Percentiles rank a stretch among this genome's conserved stretches.
phyloP scores from a whole-genome alignment of 257 asterid genomes.

The Eucommia ulmoides region DNA sequence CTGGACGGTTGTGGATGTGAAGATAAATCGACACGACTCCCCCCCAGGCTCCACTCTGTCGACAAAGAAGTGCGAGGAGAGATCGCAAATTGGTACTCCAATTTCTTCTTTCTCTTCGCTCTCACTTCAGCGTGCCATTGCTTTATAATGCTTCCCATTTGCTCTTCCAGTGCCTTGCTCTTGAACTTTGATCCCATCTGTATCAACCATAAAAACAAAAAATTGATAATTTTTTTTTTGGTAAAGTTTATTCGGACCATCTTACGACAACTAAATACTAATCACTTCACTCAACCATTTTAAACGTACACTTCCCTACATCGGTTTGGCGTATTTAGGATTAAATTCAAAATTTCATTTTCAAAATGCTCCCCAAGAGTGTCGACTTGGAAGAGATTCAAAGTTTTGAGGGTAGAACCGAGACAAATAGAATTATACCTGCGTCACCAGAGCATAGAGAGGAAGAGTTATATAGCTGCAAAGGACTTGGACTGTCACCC shows the following conservation, averaged over 20 bases:
- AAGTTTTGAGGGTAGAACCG: no score
- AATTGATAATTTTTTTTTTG: no score
- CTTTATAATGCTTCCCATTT: background rate
- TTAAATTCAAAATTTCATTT: background rate
- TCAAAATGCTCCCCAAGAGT: background rate
- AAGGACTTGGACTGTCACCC: conserved; percentile 23
- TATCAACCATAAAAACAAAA: background rate
- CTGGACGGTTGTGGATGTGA: background rate
- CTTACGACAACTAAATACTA: background rate
- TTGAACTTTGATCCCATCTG: background rate
- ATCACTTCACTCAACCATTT: background rate
- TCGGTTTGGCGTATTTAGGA: no score
- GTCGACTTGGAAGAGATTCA: no score
- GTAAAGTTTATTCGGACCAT: background rate
- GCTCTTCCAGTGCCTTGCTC: background rate
- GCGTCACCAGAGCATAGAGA: conserved; percentile 26
- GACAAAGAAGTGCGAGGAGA: background rate
- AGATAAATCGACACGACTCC: background rate
- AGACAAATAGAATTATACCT: conserved; percentile 9
- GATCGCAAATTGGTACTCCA: background rate
- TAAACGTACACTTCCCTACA: no score
- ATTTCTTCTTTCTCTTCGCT: background rate
- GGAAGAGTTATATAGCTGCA: conserved; percentile 37
- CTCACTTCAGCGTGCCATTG: background rate
- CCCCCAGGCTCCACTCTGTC: background rate